phyloP scores from a whole-genome alignment of 2,329 filamentous ascomycete genomes.

The Fusarium sp. region DNA sequence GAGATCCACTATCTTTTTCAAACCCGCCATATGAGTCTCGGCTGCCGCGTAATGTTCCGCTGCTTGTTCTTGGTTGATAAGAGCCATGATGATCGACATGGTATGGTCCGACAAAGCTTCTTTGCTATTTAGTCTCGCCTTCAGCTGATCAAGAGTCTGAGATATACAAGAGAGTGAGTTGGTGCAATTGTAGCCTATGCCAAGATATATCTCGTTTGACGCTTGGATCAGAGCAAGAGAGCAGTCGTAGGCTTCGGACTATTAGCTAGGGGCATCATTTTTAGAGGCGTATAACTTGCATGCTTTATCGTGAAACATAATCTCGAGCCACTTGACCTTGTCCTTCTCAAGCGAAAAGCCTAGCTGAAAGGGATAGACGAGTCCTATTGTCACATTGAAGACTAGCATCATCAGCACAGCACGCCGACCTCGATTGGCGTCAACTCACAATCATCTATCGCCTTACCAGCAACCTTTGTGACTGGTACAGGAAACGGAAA shows the following conservation, averaged over 20 bases:
- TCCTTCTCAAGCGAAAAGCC: slow-evolving; percentile 1
- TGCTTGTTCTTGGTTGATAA: slow-evolving; percentile 7
- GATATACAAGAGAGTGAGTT: neutral
- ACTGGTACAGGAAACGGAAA: slow-evolving; percentile 11
- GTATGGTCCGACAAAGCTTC: slow-evolving; percentile 5
- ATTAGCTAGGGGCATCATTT: rapidly evolving
- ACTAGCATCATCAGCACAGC: neutral
- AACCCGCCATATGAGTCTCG: neutral
- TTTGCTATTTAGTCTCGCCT: neutral
- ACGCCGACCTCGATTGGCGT: rapidly evolving
- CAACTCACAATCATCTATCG: slow-evolving; percentile 13
- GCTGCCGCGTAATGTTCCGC: slow-evolving; percentile 1
- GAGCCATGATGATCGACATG: neutral
- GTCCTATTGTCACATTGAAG: neutral
- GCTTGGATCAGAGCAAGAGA: slow-evolving; percentile 6
- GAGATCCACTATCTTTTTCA: slow-evolving; percentile 4
- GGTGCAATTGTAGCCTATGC: neutral
- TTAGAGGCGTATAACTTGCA: rapidly evolving
- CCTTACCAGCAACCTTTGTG: neutral
- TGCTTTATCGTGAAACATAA: slow-evolving; percentile 3
- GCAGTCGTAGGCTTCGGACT: neutral
- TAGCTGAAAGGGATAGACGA: slow-evolving; percentile 8
- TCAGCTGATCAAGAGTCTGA: slow-evolving; percentile 1
- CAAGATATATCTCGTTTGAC: slow-evolving; percentile 15
- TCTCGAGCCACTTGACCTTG: slow-evolving; percentile 7